phyloP scores from a whole-genome alignment of 148 eudicot genomes.

The Hydrangea macrophylla region DNA sequence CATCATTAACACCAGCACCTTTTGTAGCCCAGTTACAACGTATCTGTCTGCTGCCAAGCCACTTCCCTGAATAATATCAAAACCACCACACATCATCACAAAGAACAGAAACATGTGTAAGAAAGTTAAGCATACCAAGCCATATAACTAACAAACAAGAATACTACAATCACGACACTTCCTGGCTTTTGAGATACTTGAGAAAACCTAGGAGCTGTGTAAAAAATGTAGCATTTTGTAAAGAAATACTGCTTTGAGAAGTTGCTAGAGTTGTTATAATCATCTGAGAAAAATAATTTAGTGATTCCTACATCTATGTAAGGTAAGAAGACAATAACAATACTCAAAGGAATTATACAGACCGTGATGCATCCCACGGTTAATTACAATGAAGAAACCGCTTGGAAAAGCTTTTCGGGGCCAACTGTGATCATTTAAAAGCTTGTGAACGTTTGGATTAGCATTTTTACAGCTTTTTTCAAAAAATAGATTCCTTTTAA shows the following conservation, averaged over 20 bases:
- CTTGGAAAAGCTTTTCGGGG: no score
- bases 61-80: conserved; percentile 54
- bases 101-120: not conserved
- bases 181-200: not conserved
- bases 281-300: not conserved
- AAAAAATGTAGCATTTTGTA: no score
- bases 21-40: conserved; percentile 99
- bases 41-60: conserved; percentile 98
- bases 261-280: not conserved
- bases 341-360: no score
- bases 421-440: no score
- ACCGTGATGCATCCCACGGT: no score
- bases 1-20: conserved; percentile 83
- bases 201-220: not conserved
- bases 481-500: no score
- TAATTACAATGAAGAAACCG: no score
- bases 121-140: not conserved
- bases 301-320: not conserved
- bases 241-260: not conserved
- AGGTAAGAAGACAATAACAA: no score
- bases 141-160: not conserved
- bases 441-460: no score
- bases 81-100: not conserved
- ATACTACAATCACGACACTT: no score
- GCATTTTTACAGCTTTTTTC: no score